Percentiles rank a stretch among this genome's conserved stretches.
phyloP scores from a whole-genome alignment of 1,284 basidiomycete species.

The Takashimella koratensis region DNA sequence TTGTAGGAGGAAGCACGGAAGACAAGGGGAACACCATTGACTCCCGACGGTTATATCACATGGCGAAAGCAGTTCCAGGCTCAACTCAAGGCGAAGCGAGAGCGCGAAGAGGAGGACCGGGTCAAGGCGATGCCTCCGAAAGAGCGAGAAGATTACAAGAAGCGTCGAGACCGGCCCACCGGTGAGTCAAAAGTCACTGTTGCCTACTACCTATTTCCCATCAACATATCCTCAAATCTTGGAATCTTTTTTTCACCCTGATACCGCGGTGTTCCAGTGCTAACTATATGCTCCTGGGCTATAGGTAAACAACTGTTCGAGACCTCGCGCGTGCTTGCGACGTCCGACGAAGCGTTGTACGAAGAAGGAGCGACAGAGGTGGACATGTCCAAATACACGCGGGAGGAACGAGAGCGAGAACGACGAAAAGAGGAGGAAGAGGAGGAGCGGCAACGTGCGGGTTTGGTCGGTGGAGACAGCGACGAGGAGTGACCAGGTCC shows the following conservation, averaged over 20 bases:
- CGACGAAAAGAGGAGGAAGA: constrained; percentile 63
- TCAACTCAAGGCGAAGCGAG: constrained; percentile 60
- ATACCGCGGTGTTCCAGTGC: too few species aligned
- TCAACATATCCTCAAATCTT: too few species aligned
- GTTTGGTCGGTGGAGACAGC: background rate
- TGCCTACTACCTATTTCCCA: background rate
- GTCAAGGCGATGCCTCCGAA: constrained; percentile 70
- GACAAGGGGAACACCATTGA: constrained; percentile 86
- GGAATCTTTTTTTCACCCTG: too few species aligned
- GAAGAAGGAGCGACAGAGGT: constrained; percentile 80
- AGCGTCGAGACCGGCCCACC: constrained; percentile 59
- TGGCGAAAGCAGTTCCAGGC: constrained; percentile 79
- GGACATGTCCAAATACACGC: constrained; percentile 80
- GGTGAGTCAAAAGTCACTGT: too few species aligned
- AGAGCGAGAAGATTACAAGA: constrained; percentile 85
- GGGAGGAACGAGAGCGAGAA: constrained; percentile 58
- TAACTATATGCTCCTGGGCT: background rate
- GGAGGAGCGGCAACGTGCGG: constrained; percentile 13
- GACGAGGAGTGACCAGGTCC: background rate
- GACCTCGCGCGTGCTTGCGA: constrained; percentile 65
- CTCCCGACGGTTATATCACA: constrained; percentile 67
- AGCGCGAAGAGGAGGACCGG: constrained; percentile 74
- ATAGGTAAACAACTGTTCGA: constrained; percentile 86
- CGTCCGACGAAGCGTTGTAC: constrained; percentile 65
- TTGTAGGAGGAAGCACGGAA: constrained; percentile 85